Percentiles rank a stretch among this genome's conserved stretches.
Evolutionary conservation across 805 yeast genomes (phyloP).

Genomic region (Cephaloascus fragrans): DNA sequence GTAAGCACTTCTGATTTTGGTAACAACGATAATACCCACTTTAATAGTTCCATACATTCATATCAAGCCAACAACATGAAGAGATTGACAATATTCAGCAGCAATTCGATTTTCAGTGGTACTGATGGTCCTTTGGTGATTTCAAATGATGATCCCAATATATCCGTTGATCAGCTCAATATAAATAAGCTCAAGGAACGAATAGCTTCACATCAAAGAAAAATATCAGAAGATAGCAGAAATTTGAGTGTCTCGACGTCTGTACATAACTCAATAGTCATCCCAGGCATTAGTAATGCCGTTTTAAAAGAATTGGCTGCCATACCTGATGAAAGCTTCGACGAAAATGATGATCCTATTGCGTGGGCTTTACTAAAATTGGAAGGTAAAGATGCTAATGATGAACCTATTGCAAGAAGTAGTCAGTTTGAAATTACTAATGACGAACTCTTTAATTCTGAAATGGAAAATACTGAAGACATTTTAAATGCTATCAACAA

Average conservation of each 20-base stretch:
- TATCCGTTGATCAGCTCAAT: neutral
- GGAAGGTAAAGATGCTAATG: slow-evolving; percentile 47
- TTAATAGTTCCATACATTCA: too few relatives aligned
- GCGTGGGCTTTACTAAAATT: slow-evolving; percentile 65
- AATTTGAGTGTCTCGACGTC: neutral
- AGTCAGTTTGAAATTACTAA: slow-evolving; percentile 1
- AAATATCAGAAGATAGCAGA: neutral
- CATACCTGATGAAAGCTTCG: slow-evolving; percentile 68
- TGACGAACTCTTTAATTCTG: slow-evolving; percentile 2
- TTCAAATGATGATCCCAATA: neutral
- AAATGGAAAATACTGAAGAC: slow-evolving; percentile 18
- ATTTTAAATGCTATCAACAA: slow-evolving; percentile 28
- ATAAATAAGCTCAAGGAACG: neutral
- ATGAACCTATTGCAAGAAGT: slow-evolving; percentile 16
- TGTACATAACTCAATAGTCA: slow-evolving; percentile 30
- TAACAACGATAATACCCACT: too few relatives aligned
- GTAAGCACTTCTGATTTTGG: neutral
- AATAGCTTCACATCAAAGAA: neutral
- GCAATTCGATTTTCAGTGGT: neutral
- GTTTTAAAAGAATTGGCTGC: slow-evolving; percentile 57
- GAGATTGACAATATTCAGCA: neutral
- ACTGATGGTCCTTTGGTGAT: neutral
- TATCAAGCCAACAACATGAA: neutral
- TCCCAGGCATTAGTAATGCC: slow-evolving; percentile 39
- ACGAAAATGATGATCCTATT: slow-evolving; percentile 54